Evolutionary conservation across 148 eudicot genomes (phyloP), one percentile per base, ranked within the genome.

Genomic region (Silene uniflora): DNA sequence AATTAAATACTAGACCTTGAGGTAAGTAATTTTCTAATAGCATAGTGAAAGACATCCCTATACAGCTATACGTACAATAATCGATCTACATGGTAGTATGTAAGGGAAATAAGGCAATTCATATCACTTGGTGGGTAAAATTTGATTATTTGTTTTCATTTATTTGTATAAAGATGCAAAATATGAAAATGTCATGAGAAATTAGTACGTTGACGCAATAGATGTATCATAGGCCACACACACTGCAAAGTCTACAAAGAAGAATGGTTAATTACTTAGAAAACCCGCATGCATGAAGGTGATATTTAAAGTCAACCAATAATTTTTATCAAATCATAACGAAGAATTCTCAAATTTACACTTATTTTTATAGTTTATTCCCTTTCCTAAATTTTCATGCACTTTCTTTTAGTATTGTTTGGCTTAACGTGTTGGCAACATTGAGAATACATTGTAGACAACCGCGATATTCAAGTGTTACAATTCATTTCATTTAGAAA

Each of bases 401-500:
- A 63, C 27, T 77, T 60, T 10, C 59, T 62, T 67, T 73, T n/a
- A 25, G 13, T 8, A 46, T 29, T 62, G n/a, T 66, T 81, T 67
- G 67, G 58, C 71, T 61, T 77, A 73, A 73, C 84, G 80, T 81
- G 84, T 81, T 81, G 75, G 84, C 84, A 81, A 81, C 84, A 61
- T 62, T n/a, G 77, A 67, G 27, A n/a, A 66, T 19, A 11, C 55
- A 62, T 47, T 46, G 29, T 44, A 76, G 44, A 76, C 24, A 9
- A 76, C 17, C 9, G 27, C 54, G 16, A 46, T 68, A 23, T 68
- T 44, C 44, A 67, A 46, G 13, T 52, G 56, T 52, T 52, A 52
- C 16, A 16, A 52, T 52, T 39, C 44, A 52, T 52, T 52, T 16
- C 56, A 52, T 52, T 52, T 16, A 13, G 56, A 52, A 52, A 12